phyloP scores from a whole-genome alignment of 148 eudicot species.

The Fallopia convolvulus region DNA sequence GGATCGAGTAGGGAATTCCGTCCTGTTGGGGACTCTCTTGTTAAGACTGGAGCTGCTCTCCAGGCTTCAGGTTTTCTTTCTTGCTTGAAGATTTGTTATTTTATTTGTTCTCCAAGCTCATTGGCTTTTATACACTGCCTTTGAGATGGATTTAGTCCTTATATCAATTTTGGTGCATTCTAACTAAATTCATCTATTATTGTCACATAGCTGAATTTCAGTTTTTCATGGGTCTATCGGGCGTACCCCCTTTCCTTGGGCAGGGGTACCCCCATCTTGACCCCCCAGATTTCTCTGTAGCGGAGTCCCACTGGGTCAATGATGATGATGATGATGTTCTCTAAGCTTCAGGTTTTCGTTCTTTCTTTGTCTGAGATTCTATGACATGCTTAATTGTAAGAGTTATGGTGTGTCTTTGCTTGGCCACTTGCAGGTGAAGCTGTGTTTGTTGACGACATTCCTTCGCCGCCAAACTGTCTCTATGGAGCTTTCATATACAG shows the following conservation, averaged over 20 bases:
- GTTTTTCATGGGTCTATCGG: no score
- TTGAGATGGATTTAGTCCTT: no score
- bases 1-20: slow-evolving; percentile 39
- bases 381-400: no score
- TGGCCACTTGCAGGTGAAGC: slow-evolving; percentile 63
- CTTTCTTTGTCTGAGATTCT: not conserved
- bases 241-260: no score
- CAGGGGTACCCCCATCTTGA: no score
- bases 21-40: slow-evolving; percentile 78
- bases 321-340: no score
- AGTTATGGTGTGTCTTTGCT: not conserved
- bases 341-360: slow-evolving; percentile 71
- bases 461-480: slow-evolving; percentile 78
- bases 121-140: no score
- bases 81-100: not conserved
- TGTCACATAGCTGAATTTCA: no score
- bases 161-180: no score
- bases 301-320: no score
- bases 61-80: slow-evolving; percentile 73
- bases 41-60: slow-evolving; percentile 66
- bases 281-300: slow-evolving; percentile 7
- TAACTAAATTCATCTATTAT: no score
- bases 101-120: not conserved
- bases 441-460: slow-evolving; percentile 85
- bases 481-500: slow-evolving; percentile 88